Base-by-base conservation (phyloP, 164 flowering plant genomes). In the Vitis cinerea region DNA sequence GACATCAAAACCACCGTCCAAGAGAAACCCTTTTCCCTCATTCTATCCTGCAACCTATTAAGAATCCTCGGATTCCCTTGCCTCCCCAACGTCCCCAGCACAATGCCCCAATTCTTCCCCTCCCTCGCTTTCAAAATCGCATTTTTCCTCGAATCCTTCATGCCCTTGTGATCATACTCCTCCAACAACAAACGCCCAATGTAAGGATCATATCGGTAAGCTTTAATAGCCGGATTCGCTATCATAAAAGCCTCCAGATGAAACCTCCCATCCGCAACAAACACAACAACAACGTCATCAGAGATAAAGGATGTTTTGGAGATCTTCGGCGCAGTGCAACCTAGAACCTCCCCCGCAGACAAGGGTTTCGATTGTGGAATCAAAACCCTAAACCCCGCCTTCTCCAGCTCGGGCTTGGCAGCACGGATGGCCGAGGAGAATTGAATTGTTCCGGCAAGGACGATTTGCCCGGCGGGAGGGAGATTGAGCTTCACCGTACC, bases 181-280 rank as follows among this genome's bases (percentile, higher is more conserved):
- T 95, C 97, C 80, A 91, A 61, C 57, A 93, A 86, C 88, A 95
- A 66, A 71, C 80, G 86, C 71, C 95, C 94, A 50, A 88, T 57
- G 76, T 95, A 95, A 0, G 98, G 99, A 67, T 95, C 99, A 62
- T 91, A 95, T 50, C 97, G 73, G 62, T 87, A 95, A 0, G 94
- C 85, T 79, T 59, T 86, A 50, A 95, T 72, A 30, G 72, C 81
- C 0, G 98, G 99, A 74, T 95, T 93, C 1, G 97, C 97, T 37
- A 95, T 95, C 99, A 95, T 95, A 66, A 95, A 85, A 4, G 99
- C 99, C 70, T 93, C 99, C 52, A 95, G 79, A 82, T 95, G 99
- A 56, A 95, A 95, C 67, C 99, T 81, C 69, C 99, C 99, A 64
- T 95, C 99, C 2, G 98, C 96, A 16, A 95, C 96, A 70, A 95